phyloP scores from a whole-genome alignment of 2,329 filamentous ascomycete genomes.

The Colletotrichum camelliae region DNA sequence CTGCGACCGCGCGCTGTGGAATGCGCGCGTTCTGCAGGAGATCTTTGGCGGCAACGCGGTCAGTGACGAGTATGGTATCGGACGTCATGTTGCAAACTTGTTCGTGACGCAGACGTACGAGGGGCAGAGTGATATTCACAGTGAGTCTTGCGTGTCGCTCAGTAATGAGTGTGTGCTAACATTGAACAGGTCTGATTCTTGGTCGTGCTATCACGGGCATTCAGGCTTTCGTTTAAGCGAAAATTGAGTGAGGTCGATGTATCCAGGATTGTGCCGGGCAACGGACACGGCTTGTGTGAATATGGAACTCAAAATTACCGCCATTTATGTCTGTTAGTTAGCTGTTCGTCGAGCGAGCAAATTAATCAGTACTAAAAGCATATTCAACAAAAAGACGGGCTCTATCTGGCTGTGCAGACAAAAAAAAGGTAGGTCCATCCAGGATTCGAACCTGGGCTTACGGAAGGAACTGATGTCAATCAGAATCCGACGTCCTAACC shows the following conservation, averaged over 20 bases:
- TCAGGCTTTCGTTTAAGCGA: slow-evolving; percentile 74
- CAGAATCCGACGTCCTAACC: slow-evolving; percentile 23
- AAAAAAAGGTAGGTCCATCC: slow-evolving; percentile 20
- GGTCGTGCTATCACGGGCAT: slow-evolving; percentile 75
- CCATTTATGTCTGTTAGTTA: background rate
- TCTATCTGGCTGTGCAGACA: background rate
- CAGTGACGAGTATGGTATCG: slow-evolving; percentile 95
- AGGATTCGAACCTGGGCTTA: slow-evolving; percentile 23
- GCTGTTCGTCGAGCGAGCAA: background rate
- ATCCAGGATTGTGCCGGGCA: background rate
- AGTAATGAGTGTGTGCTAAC: slow-evolving; percentile 28
- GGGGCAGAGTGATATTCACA: slow-evolving; percentile 96
- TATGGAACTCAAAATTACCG: background rate
- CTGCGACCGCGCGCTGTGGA: slow-evolving; percentile 85
- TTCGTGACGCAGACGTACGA: slow-evolving; percentile 99
- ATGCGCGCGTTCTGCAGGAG: slow-evolving; percentile 85
- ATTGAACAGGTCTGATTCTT: slow-evolving; percentile 65
- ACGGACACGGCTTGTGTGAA: background rate
- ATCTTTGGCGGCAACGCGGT: slow-evolving; percentile 98
- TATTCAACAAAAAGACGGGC: background rate
- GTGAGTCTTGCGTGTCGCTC: slow-evolving; percentile 58
- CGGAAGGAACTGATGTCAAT: slow-evolving; percentile 3
- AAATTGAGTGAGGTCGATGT: background rate
- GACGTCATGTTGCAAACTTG: slow-evolving; percentile 91
- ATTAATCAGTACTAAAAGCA: background rate